Evolutionary conservation across 352 stramenopile species (phyloP).

Genomic region (Globisporangium recalcitrans): DNA sequence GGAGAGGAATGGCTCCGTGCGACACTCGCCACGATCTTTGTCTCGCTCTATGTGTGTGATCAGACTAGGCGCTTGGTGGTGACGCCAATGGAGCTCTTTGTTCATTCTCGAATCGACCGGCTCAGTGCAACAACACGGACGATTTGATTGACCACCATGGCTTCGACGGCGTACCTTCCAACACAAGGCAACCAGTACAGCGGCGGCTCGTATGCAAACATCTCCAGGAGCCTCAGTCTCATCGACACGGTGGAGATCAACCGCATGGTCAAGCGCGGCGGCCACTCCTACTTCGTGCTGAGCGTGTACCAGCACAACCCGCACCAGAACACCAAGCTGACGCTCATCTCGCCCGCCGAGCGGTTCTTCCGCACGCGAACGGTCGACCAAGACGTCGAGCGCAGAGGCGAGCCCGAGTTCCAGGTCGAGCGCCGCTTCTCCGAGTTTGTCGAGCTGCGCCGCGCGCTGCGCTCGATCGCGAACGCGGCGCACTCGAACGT

Average conservation of each 20-base stretch:
- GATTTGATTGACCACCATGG: neutral
- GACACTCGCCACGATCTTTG: neutral
- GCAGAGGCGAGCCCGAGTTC: neutral
- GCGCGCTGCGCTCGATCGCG: neutral
- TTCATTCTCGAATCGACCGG: neutral
- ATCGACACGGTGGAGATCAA: neutral
- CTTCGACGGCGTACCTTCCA: neutral
- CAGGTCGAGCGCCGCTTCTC: neutral
- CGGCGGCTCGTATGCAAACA: neutral
- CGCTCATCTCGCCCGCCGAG: neutral
- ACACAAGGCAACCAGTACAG: neutral
- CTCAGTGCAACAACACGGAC: neutral
- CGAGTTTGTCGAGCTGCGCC: neutral
- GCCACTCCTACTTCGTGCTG: neutral
- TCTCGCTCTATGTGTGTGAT: neutral
- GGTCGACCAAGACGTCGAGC: neutral
- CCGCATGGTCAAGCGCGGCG: neutral
- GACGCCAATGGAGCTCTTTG: neutral
- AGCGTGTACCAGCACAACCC: neutral
- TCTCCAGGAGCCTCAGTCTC: neutral
- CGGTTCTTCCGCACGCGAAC: neutral
- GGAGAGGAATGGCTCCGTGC: neutral
- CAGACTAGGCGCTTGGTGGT: neutral
- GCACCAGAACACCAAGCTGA: neutral
- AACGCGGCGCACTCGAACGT: neutral